Evolutionary conservation across 345 rosid species (phyloP).

Genomic region (Aethionema arabicum): DNA sequence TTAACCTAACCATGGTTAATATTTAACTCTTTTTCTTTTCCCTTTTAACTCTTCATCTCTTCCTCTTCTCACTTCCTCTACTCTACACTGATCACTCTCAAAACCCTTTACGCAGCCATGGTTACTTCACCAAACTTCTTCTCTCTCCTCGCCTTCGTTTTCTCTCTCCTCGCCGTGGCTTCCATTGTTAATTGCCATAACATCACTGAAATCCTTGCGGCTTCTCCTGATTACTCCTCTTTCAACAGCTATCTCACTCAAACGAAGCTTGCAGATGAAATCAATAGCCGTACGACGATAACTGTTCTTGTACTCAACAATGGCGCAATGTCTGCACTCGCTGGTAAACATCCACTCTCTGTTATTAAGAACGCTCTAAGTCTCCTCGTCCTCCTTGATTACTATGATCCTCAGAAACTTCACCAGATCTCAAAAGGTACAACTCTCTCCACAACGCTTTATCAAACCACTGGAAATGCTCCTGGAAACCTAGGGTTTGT

Average conservation of each 20-base stretch:
- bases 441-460: conserved; percentile 76
- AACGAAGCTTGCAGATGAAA: conserved; percentile 83
- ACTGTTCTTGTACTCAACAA: conserved; percentile 78
- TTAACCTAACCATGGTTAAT: conserved; percentile 27
- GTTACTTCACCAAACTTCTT: conserved; percentile 26
- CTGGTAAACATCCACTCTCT: conserved; percentile 65
- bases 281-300: conserved; percentile 80
- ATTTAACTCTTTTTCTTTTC: conserved; percentile 1
- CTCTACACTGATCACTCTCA: conserved; percentile 16
- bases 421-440: conserved; percentile 76
- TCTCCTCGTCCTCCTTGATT: conserved; percentile 80
- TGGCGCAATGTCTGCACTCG: conserved; percentile 70
- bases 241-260: conserved; percentile 70
- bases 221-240: conserved; percentile 61
- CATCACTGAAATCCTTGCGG: conserved; percentile 73
- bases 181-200: conserved; percentile 52
- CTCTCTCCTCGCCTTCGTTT: conserved; percentile 36
- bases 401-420: conserved; percentile 76
- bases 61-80: neutral
- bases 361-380: conserved; percentile 68
- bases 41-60: conserved; percentile 5
- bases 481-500: conserved; percentile 81
- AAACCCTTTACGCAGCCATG: conserved; percentile 37
- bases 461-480: conserved; percentile 91
- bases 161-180: conserved; percentile 36